Base-by-base conservation (phyloP, 768 basidiomycete genomes). In the Xerocomellus dryophilus region DNA sequence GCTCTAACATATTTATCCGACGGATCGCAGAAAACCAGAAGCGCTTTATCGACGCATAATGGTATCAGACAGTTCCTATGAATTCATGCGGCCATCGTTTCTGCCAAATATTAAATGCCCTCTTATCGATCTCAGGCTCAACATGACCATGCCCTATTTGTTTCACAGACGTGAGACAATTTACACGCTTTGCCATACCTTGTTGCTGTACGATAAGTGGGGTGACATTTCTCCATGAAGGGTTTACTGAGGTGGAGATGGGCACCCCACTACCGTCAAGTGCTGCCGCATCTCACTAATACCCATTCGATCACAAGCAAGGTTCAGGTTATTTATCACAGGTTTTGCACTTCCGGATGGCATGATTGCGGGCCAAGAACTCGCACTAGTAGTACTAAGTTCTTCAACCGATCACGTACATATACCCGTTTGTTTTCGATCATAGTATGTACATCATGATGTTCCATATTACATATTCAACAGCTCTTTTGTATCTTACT, bases 361-460 rank as follows among this genome's bases (percentile, higher is more conserved):
- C n/a, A n/a, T n/a, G n/a, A n/a, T n/a, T n/a, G n/a, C n/a, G n/a
- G n/a, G n/a, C n/a, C n/a, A n/a, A n/a, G n/a, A n/a, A n/a, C n/a
- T n/a, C n/a, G n/a, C n/a, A n/a, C n/a, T 29, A 9, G 27, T 2
- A 35, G 6, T n/a, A n/a, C n/a, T n/a, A n/a, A n/a, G 17, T 39
- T 35, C 17, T 45, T 14, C 42, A 53, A 20, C 23, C 48, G n/a
- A 51, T 64, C 61, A 61, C 61, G 61, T 61, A 66, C 9, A 36
- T 7, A 34, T 7, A 14, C 11, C 14, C 36, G 12, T 23, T 36
- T 15, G 42, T 21, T 25, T 43, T 11, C 18, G 15, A 27, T 47
- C 44, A 20, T 32, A n/a, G n/a, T n/a, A n/a, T n/a, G n/a, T n/a
- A n/a, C n/a, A n/a, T n/a, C n/a, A n/a, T n/a, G n/a, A 15, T 35